phyloP scores from a whole-genome alignment of 768 basidiomycete genomes.

The Suillus subalutaceus region DNA sequence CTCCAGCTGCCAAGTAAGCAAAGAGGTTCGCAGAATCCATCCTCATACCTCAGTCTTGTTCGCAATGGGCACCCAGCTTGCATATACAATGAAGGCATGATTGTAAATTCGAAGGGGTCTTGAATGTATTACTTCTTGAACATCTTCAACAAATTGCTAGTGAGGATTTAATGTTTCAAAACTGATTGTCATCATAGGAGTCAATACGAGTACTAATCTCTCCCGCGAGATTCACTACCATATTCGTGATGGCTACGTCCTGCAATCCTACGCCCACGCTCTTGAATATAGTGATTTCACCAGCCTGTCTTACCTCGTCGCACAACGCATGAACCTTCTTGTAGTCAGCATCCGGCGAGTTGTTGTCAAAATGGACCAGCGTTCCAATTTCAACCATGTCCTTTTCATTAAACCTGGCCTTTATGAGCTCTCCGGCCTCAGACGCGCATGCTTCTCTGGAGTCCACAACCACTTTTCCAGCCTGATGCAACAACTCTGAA shows the following conservation, averaged over 20 bases:
- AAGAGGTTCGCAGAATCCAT: neutral
- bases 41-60: neutral
- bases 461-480: slow-evolving; percentile 69
- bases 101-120: neutral
- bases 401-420: slow-evolving; percentile 41
- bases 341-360: slow-evolving; percentile 12
- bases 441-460: slow-evolving; percentile 66
- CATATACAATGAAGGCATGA: neutral
- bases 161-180: neutral
- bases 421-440: slow-evolving; percentile 85
- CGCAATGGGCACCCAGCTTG: neutral
- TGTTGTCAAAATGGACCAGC: slow-evolving; percentile 36
- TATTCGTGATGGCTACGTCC: slow-evolving; percentile 79
- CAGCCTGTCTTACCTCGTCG: slow-evolving; percentile 26
- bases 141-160: neutral
- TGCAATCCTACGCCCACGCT: slow-evolving; percentile 88
- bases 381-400: slow-evolving; percentile 74
- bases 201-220: slow-evolving; percentile 52
- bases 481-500: slow-evolving; percentile 53
- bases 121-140: neutral
- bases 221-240: slow-evolving; percentile 66
- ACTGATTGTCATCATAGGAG: slow-evolving; percentile 44
- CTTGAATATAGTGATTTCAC: slow-evolving; percentile 80
- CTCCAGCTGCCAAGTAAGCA: neutral
- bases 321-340: slow-evolving; percentile 17